Conservation (phyloP, 257 asterid species). For the Scutellaria galericulata region DNA sequence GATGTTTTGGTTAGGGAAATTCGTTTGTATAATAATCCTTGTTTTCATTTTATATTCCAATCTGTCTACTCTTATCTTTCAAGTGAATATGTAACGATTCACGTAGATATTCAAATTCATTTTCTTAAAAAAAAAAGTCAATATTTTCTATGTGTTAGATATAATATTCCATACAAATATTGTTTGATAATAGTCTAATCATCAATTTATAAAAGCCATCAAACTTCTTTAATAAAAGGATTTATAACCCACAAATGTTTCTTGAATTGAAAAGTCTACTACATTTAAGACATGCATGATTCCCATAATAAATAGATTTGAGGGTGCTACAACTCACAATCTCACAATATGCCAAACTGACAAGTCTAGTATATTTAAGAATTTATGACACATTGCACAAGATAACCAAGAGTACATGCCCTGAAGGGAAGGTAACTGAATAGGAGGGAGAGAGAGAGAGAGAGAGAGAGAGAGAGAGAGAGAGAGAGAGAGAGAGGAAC, state of each 20-base stretch:
- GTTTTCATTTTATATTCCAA: too few species aligned
- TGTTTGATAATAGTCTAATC: not conserved
- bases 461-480: not conserved
- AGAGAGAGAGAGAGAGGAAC: not conserved
- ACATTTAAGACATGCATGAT: slow-evolving; percentile 5
- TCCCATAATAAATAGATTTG: slow-evolving; percentile 23
- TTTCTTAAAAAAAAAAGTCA: not conserved
- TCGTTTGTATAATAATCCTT: too few species aligned
- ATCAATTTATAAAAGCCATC: not conserved
- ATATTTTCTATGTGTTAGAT: too few species aligned
- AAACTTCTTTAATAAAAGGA: not conserved
- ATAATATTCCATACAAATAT: not conserved
- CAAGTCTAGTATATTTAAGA: slow-evolving; percentile 19
- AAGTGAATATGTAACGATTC: too few species aligned
- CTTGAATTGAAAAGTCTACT: slow-evolving; percentile 19
- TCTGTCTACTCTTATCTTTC: too few species aligned
- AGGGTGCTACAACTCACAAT: slow-evolving; percentile 20
- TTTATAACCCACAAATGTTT: not conserved
- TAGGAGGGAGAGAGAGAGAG: not conserved
- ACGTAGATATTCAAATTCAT: too few species aligned
- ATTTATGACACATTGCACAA: slow-evolving; percentile 1
- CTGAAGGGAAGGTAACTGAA: slow-evolving; percentile 42
- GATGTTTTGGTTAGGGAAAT: too few species aligned
- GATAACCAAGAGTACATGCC: slow-evolving; percentile 35
- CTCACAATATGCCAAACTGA: slow-evolving; percentile 21